These are phyloP conservation scores for Leccinum barrowsii DNA, from an alignment of 768 basidiomycete genomes.

Conservation along the genomic window DNA sequence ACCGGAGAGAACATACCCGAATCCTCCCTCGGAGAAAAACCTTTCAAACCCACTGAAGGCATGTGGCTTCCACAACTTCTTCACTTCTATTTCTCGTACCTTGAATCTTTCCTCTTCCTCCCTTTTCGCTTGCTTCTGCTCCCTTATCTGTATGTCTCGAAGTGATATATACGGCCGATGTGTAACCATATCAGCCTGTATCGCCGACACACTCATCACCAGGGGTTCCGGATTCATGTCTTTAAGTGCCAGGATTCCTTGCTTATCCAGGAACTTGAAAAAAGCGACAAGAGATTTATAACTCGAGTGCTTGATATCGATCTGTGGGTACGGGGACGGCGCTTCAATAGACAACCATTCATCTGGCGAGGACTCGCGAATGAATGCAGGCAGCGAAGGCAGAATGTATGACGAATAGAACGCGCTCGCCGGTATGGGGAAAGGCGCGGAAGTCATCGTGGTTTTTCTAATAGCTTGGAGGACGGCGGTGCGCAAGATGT, in stretches of 20 bases:
- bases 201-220: conserved; percentile 49
- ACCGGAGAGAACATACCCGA: conserved; percentile 45
- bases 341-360: conserved; percentile 8
- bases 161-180: conserved; percentile 58
- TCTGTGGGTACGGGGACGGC: conserved; percentile 37
- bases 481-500: conserved; percentile 56
- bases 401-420: conserved; percentile 78
- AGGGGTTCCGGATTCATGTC: conserved; percentile 52
- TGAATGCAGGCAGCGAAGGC: conserved; percentile 72
- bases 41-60: conserved; percentile 40
- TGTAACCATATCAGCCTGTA: conserved; percentile 52
- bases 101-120: conserved; percentile 47
- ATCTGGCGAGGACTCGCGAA: conserved; percentile 15
- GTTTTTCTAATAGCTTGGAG: conserved; percentile 58
- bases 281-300: conserved; percentile 82
- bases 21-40: conserved; percentile 63
- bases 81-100: conserved; percentile 53
- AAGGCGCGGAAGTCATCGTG: conserved; percentile 46
- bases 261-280: conserved; percentile 74
- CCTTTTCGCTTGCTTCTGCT: conserved; percentile 54
- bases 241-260: conserved; percentile 69
- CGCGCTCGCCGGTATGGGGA: conserved; percentile 73
- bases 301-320: conserved; percentile 75
- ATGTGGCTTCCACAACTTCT: conserved; percentile 76
- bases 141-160: conserved; percentile 61